These are phyloP conservation scores for Pichia terricola DNA, from an alignment of 1,139 yeast species.

Conservation along the genomic window DNA sequence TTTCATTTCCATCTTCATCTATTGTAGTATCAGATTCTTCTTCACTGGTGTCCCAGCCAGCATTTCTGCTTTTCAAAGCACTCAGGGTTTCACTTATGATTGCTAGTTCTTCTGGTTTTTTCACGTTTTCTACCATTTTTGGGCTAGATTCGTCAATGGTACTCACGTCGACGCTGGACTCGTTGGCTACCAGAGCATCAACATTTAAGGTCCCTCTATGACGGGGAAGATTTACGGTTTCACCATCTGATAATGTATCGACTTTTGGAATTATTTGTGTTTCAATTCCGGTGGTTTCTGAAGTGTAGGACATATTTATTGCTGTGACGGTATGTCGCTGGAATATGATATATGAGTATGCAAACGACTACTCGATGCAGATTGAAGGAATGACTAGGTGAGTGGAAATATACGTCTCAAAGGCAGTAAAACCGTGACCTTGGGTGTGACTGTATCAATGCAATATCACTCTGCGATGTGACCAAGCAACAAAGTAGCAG, in stretches of 20 bases:
- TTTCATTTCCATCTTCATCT: neutral
- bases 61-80: constrained; percentile 1
- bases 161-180: neutral
- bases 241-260: neutral
- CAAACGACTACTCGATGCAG: too few relatives aligned
- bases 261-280: too few relatives aligned
- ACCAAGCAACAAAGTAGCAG: too few relatives aligned
- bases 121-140: neutral
- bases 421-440: too few relatives aligned
- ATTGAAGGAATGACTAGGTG: too few relatives aligned
- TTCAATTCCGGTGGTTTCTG: too few relatives aligned
- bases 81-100: constrained; percentile 2
- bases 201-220: constrained; percentile 55
- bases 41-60: constrained; percentile 11
- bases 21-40: constrained; percentile 1
- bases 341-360: too few relatives aligned
- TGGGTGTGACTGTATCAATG: too few relatives aligned
- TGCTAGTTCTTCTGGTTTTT: neutral
- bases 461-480: too few relatives aligned
- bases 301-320: too few relatives aligned
- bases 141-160: neutral
- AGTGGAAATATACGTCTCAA: too few relatives aligned
- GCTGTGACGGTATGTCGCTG: too few relatives aligned
- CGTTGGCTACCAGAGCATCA: constrained; percentile 32
- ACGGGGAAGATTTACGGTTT: constrained; percentile 34